These are phyloP conservation scores for Talaromyces sp. DNA, from an alignment of 2,329 filamentous ascomycete species.

Conservation along the genomic window DNA sequence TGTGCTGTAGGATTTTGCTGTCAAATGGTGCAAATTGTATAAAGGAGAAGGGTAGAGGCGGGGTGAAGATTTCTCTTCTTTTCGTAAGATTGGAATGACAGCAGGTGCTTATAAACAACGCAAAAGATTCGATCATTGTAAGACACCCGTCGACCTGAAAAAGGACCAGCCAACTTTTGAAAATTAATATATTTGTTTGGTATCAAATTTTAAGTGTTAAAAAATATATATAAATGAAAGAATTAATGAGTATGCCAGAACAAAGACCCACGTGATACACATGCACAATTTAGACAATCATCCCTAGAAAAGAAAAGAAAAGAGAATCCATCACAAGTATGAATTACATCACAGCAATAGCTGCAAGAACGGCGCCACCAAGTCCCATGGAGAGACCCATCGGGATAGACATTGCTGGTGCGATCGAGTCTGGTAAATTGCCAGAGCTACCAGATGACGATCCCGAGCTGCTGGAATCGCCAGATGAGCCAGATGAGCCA, in stretches of 20 bases:
- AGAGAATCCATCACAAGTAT: neutral
- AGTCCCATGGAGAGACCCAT: neutral
- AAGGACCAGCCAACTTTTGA: neutral
- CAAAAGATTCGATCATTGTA: neutral
- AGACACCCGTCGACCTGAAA: neutral
- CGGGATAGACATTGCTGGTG: neutral
- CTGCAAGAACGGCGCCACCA: constrained; percentile 5
- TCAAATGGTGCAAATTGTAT: too few relatives aligned
- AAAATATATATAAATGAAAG: neutral
- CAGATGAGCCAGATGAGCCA: neutral
- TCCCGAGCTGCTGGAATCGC: neutral
- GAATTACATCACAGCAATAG: constrained; percentile 4
- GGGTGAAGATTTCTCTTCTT: too few relatives aligned
- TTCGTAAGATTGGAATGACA: too few relatives aligned
- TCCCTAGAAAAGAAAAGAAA: neutral
- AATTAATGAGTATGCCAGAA: neutral
- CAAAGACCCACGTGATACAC: neutral
- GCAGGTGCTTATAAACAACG: too few relatives aligned
- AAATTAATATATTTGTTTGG: neutral
- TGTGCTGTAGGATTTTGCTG: too few relatives aligned
- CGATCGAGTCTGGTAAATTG: neutral
- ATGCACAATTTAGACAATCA: neutral
- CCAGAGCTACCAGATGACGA: neutral
- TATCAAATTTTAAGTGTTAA: neutral
- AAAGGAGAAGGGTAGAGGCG: too few relatives aligned